Evolutionary conservation across 495 filamentous ascomycete species (phyloP).

Genomic region (Podospora conica): DNA sequence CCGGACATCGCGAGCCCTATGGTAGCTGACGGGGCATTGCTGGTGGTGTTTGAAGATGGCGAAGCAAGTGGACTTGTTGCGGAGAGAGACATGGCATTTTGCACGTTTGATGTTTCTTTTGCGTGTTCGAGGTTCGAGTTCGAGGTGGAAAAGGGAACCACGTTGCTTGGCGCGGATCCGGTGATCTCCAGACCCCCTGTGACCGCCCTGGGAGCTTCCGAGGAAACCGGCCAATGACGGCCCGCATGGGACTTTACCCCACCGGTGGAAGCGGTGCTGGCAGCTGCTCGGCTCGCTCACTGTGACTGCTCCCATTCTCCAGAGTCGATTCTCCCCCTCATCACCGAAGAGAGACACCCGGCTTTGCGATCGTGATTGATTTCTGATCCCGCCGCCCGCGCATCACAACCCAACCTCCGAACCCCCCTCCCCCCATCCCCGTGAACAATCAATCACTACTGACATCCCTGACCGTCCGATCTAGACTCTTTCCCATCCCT

Average conservation of each 20-base stretch:
- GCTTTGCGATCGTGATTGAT: neutral
- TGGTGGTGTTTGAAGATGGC: neutral
- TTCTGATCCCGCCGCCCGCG: neutral
- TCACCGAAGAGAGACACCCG: neutral
- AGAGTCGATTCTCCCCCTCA: no score
- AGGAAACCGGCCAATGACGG: neutral
- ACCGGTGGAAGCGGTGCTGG: no score
- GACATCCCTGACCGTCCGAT: no score
- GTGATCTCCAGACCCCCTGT: neutral
- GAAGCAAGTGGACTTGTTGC: no score
- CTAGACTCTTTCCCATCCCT: no score
- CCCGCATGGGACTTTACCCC: neutral
- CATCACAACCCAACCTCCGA: neutral
- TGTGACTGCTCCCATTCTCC: no score
- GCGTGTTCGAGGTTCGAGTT: neutral
- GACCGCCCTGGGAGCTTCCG: neutral
- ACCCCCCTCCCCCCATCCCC: neutral
- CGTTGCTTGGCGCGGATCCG: conserved; percentile 7
- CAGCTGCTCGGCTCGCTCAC: no score
- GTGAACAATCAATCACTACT: conserved; percentile 1
- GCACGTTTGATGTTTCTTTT: neutral
- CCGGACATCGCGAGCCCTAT: neutral
- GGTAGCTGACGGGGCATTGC: neutral
- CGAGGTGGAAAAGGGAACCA: neutral
- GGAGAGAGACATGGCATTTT: neutral